phyloP scores from a whole-genome alignment of 495 filamentous ascomycete genomes.

The Xanthoparmelia taractica region DNA sequence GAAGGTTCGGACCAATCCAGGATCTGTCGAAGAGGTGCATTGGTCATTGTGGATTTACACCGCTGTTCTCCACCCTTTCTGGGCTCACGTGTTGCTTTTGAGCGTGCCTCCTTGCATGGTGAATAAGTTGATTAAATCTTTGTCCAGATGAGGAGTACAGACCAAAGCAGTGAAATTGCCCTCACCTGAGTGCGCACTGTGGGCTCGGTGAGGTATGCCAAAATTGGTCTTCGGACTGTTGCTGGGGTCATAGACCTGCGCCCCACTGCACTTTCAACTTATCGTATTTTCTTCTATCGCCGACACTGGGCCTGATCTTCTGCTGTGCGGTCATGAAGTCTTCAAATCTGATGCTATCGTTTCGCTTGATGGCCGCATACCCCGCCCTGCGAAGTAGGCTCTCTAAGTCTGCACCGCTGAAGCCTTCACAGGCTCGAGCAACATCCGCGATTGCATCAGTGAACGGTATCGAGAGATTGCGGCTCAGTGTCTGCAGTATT shows the following conservation, averaged over 20 bases:
- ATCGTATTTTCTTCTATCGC: constrained; percentile 63
- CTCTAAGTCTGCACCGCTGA: constrained; percentile 82
- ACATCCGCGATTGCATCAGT: constrained; percentile 44
- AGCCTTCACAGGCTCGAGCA: constrained; percentile 71
- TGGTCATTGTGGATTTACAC: neutral
- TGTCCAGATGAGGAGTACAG: neutral
- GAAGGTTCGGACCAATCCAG: neutral
- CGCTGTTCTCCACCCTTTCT: neutral
- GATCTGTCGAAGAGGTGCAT: neutral
- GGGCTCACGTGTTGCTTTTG: neutral
- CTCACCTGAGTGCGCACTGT: neutral
- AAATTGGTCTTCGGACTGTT: neutral
- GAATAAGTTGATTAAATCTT: neutral
- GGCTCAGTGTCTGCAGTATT: constrained; percentile 70
- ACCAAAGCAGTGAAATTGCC: neutral
- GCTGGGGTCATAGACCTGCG: constrained; percentile 22
- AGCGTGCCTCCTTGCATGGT: neutral
- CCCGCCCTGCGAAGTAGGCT: constrained; percentile 71
- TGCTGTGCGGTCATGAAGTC: constrained; percentile 72
- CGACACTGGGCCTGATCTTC: constrained; percentile 74
- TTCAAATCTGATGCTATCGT: constrained; percentile 50
- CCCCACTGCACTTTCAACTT: constrained; percentile 47
- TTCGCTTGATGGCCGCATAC: constrained; percentile 63
- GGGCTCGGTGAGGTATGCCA: neutral
- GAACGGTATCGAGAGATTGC: constrained; percentile 48